Base-by-base conservation (phyloP, 2,329 filamentous ascomycete species). In the Cytospora piceae region DNA sequence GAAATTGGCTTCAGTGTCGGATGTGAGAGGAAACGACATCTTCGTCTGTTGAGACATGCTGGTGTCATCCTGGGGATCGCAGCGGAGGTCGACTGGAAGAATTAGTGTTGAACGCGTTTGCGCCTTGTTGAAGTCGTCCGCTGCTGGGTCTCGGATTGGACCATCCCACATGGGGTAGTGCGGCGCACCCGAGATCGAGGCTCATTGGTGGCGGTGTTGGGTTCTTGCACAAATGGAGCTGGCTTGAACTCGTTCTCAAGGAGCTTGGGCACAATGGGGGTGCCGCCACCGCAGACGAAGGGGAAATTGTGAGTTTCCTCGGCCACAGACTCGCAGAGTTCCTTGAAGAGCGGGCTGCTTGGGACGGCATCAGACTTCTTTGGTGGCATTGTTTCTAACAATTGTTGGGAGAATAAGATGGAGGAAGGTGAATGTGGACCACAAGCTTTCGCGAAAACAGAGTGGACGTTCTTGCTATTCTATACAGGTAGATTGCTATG, bases 231-330 rank as follows among this genome's bases (percentile, higher is more conserved):
- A 17, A 6, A 3, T 3, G 1, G 5, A 42, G 39, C 6, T 20
- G 17, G 39, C 39, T 20, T 42, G 14, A 42, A 17, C 39, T 20
- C 39, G 6, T 42, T 20, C 1, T 20, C 39, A 42, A 14, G 31
- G n/a, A 24, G 29, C 29, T 55, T 17, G 46, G 22, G 39, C 4
- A 42, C 42, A 53, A 69, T 60, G 11, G 69, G 69, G n/a, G 69
- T 65, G 1, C 53, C 37, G 4, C 64, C 69, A 7, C 69, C 65
- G 27, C 64, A 70, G 12, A 65, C 53, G 49, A 68, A 69, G 29
- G 62, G 60, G 39, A 51, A 46, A 8, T 58, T 32, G 5, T 37
- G 37, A 6, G 34, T 55, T 22, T 63, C 27, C n/a, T 52, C 42
- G n/a, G 39, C 39, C 39, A 42, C 39, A 20, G 39, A 42, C 15